These are phyloP conservation scores for Triangularia setosa DNA, from an alignment of 2,329 filamentous ascomycete genomes.

Conservation along the genomic window DNA sequence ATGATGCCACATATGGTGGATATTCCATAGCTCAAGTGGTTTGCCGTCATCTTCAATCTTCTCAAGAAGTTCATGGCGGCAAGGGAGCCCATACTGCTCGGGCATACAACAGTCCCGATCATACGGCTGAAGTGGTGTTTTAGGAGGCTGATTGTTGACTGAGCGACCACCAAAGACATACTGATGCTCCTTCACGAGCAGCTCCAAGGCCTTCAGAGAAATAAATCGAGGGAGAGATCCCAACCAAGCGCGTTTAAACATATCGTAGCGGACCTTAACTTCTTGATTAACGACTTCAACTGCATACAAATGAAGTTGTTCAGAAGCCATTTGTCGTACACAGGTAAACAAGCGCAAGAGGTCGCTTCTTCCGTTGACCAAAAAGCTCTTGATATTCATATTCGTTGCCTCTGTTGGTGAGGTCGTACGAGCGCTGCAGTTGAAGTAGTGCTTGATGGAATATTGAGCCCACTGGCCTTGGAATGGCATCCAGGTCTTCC, in stretches of 20 bases:
- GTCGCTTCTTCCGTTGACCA: slow-evolving; percentile 2
- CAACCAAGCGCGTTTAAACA: not conserved
- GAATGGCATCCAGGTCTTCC: not conserved
- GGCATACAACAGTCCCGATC: not conserved
- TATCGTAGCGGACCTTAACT: not conserved
- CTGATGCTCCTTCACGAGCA: not conserved
- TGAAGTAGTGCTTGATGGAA: not conserved
- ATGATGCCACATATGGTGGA: too few species aligned
- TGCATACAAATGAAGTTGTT: not conserved
- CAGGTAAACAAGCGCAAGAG: not conserved
- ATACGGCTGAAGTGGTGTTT: not conserved
- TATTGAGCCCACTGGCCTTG: slow-evolving; percentile 5
- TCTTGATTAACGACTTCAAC: too few species aligned
- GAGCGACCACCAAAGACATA: not conserved
- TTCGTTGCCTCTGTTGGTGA: slow-evolving; percentile 6
- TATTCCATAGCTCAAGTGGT: too few species aligned
- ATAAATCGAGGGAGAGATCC: not conserved
- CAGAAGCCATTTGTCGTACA: not conserved
- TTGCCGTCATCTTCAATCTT: too few species aligned
- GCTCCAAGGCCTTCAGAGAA: not conserved
- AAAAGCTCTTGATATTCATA: slow-evolving; percentile 9
- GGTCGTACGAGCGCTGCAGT: slow-evolving; percentile 2
- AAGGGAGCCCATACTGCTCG: not conserved
- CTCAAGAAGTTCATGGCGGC: too few species aligned
- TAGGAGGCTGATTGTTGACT: not conserved